Conservation (phyloP, 768 basidiomycete species). For the Suillus ampliporus region DNA sequence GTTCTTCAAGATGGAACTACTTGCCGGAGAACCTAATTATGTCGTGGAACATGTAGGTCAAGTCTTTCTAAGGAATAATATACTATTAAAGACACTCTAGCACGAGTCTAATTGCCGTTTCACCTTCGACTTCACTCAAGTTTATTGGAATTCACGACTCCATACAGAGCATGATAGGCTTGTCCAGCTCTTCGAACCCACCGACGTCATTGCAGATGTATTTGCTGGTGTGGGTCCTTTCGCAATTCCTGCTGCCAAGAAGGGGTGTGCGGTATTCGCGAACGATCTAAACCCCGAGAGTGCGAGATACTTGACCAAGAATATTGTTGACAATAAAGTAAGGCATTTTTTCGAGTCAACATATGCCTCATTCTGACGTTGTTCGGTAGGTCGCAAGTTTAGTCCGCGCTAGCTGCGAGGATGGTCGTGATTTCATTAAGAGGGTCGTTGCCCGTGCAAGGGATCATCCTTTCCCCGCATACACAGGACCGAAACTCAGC, state of each 20-base stretch:
- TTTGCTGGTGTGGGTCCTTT: constrained; percentile 99
- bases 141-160: constrained; percentile 98
- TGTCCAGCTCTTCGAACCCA: constrained; percentile 70
- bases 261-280: constrained; percentile 86
- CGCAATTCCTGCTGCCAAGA: constrained; percentile 90
- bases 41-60: constrained; percentile 79
- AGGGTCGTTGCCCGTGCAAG: constrained; percentile 56
- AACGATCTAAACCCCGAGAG: constrained; percentile 96
- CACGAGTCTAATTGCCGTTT: constrained; percentile 87
- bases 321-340: constrained; percentile 81
- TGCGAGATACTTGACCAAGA: constrained; percentile 73
- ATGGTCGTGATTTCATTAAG: constrained; percentile 88
- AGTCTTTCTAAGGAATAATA: constrained; percentile 4
- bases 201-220: constrained; percentile 88
- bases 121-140: constrained; percentile 91
- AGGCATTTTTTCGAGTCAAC: constrained; percentile 25
- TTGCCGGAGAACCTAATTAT: constrained; percentile 90
- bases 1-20: constrained; percentile 94
- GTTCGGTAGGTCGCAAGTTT: constrained; percentile 60
- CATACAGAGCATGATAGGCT: constrained; percentile 91
- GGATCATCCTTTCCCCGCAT: constrained; percentile 70
- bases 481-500: constrained; percentile 47
- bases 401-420: constrained; percentile 77
- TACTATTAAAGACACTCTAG: constrained; percentile 44
- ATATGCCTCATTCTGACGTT: constrained; percentile 11